Evolutionary conservation across 1,284 basidiomycete genomes (phyloP).

Genomic region (Rhizoctonia solani): DNA sequence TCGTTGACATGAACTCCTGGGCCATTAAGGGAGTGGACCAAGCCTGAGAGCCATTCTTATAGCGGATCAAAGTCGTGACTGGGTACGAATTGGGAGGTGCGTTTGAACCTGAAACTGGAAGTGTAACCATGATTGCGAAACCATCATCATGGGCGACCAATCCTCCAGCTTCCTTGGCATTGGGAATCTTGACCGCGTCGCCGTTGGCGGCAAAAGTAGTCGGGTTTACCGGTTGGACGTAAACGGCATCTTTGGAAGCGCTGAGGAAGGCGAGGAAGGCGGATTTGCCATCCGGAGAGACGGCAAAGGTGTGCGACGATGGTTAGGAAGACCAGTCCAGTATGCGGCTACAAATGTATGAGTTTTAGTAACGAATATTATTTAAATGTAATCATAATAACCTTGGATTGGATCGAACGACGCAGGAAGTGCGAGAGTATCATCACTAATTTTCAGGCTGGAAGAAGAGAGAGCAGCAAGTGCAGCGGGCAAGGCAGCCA

Average conservation of each 20-base stretch:
- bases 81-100: constrained; percentile 5
- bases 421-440: background rate
- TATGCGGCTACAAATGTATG: background rate
- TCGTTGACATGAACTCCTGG: background rate
- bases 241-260: constrained; percentile 2
- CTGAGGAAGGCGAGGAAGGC: constrained; percentile 11
- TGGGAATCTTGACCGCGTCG: background rate
- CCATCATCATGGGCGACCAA: constrained; percentile 5
- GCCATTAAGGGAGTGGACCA: constrained; percentile 2
- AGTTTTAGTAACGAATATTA: background rate
- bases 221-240: background rate
- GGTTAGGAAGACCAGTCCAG: constrained; percentile 11
- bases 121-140: background rate
- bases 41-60: constrained; percentile 14
- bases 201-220: constrained; percentile 5
- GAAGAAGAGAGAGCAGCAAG: constrained; percentile 5
- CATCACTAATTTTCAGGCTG: background rate
- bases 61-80: background rate
- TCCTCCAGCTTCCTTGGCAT: constrained; percentile 4
- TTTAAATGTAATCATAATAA: background rate
- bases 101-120: background rate
- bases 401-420: constrained; percentile 24
- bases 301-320: constrained; percentile 7
- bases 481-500: background rate
- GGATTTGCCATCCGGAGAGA: constrained; percentile 8